Base-by-base conservation (phyloP, 1,284 basidiomycete genomes). In the Takashimella koratensis region DNA sequence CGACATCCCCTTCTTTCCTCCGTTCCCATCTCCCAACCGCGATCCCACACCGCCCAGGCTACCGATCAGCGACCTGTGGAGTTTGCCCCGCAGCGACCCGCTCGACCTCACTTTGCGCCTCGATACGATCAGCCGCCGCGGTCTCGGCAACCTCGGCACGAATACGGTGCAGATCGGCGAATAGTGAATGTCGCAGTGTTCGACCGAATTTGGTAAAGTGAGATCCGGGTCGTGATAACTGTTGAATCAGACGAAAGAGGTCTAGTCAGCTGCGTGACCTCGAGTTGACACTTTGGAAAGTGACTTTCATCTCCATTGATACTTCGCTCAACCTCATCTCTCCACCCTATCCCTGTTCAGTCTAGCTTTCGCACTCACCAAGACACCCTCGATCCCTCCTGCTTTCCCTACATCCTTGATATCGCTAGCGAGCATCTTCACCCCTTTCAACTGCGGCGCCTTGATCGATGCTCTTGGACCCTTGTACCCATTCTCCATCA, bases 311-410 rank as follows among this genome's bases (percentile, higher is more conserved):
- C 24, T 41, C 16, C n/a, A 11, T 19, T 22, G 1, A 10, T 25
- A 16, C 23, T 45, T 45, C 3, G 16, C 16, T 6, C 44, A 4
- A 16, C 11, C 25, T 45, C 3, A 24, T 24, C 44, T 3, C 44
- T 26, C 26, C 16, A 4, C 4, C 1, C 4, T 6, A 24, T n/a
- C 25, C 20, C 1, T 22, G 24, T 22, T 10, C 13, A 4, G 5
- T 13, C 20, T 5, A 4, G 1, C 12, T 13, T 11, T 30, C 11
- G 4, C 16, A 70, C 73, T 62, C 56, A 76, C 75, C 53, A 76
- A 50, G 23, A 70, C 53, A 1, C 70, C 75, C 65, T 76, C 75
- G 20, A 75, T 57, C 12, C 75, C 75, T 43, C 75, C 75, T 36
- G 70, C 68, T 58, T 74, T 72, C 56, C 71, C 66, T 5, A 75